These are phyloP conservation scores for Globisporangium rhizosaccharum DNA, from an alignment of 352 stramenopile species.

Conservation along the genomic window DNA sequence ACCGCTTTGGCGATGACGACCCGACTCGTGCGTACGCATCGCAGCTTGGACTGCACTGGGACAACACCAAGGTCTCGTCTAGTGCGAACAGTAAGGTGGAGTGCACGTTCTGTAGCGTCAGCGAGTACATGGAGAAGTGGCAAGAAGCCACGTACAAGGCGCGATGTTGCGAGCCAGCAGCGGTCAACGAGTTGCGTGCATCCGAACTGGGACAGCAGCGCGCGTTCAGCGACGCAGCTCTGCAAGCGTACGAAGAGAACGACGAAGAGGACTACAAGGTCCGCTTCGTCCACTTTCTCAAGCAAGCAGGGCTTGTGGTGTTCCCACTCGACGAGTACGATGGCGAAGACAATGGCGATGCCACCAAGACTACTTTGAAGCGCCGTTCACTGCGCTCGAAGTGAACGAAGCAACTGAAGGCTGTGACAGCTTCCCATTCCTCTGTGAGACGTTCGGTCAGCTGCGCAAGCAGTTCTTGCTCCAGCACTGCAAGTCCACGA, in stretches of 20 bases:
- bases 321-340: neutral
- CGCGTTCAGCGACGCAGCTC: neutral
- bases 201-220: neutral
- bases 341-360: neutral
- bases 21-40: neutral
- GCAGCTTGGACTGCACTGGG: conserved; percentile 2
- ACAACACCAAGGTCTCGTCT: neutral
- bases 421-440: neutral
- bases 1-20: conserved; percentile 10
- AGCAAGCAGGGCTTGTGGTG: neutral
- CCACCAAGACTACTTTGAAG: neutral
- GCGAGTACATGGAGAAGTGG: neutral
- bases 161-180: neutral
- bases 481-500: conserved; percentile 2
- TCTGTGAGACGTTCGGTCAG: neutral
- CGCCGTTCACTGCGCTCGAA: neutral
- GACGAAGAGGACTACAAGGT: neutral
- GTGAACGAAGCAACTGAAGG: neutral
- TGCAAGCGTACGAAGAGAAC: neutral
- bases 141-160: neutral
- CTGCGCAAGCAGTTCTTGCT: neutral
- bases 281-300: neutral
- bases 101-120: neutral
- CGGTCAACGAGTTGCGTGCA: neutral
- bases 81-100: neutral